A percentile compares a stretch with the other conserved stretches of the same genome.
Evolutionary conservation across 352 stramenopile species (phyloP).

Genomic region (Phytophthora cactorum): DNA sequence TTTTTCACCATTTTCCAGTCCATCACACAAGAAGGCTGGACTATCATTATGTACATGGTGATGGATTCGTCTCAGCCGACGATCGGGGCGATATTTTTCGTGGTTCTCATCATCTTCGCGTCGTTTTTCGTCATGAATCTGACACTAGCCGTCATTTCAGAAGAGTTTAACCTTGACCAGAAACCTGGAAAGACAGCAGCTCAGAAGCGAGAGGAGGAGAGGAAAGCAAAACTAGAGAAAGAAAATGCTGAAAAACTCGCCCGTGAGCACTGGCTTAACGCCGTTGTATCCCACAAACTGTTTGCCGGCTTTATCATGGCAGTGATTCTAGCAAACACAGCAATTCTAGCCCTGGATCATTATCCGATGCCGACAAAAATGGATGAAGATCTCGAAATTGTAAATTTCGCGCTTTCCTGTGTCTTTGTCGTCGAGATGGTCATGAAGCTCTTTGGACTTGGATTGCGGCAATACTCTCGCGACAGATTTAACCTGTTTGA

Average conservation of each 20-base stretch:
- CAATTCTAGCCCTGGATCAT: constrained; percentile 81
- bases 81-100: constrained; percentile 86
- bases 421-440: constrained; percentile 81
- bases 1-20: constrained; percentile 95
- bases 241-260: constrained; percentile 38
- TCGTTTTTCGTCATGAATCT: constrained; percentile 96
- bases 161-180: constrained; percentile 88
- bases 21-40: constrained; percentile 95
- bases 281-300: constrained; percentile 61
- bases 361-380: constrained; percentile 71
- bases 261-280: constrained; percentile 50
- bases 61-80: constrained; percentile 64
- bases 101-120: constrained; percentile 91
- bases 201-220: constrained; percentile 46
- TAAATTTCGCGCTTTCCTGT: constrained; percentile 83
- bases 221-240: constrained; percentile 40
- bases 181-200: constrained; percentile 30
- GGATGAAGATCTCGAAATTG: constrained; percentile 65
- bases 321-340: constrained; percentile 88
- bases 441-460: constrained; percentile 88
- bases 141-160: constrained; percentile 91
- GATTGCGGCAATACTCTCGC: constrained; percentile 67
- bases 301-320: constrained; percentile 74
- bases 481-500: constrained; percentile 90
- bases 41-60: constrained; percentile 92